A percentile compares a stretch with the other conserved stretches of the same genome.
These are phyloP conservation scores for Trypanosoma rangeli DNA, from an alignment of 208 protist genomes.

Conservation along the genomic window DNA sequence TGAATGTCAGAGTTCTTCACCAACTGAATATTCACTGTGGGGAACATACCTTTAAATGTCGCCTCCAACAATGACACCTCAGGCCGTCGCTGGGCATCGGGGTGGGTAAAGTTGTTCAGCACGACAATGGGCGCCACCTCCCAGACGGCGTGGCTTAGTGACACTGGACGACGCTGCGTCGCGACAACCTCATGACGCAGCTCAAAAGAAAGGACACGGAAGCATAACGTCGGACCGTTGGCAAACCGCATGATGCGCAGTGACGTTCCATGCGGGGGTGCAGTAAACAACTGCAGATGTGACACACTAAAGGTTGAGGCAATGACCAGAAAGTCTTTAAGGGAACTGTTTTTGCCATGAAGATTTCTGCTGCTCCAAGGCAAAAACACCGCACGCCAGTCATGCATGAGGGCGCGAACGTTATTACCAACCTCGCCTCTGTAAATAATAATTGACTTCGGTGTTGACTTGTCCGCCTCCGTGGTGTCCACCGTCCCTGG, in stretches of 20 bases:
- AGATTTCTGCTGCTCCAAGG: slow-evolving; percentile 90
- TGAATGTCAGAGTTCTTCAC: slow-evolving; percentile 83
- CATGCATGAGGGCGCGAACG: slow-evolving; percentile 87
- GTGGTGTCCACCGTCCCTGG: slow-evolving; percentile 83
- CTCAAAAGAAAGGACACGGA: slow-evolving; percentile 89
- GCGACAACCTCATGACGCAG: slow-evolving; percentile 80
- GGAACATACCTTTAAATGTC: slow-evolving; percentile 86
- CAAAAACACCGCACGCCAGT: slow-evolving; percentile 90
- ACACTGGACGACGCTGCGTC: slow-evolving; percentile 64
- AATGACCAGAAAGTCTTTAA: slow-evolving; percentile 87
- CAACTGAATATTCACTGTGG: slow-evolving; percentile 76
- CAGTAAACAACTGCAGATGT: slow-evolving; percentile 88
- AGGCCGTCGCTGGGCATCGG: slow-evolving; percentile 51
- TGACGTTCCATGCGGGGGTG: slow-evolving; percentile 76
- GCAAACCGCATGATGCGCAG: slow-evolving; percentile 91
- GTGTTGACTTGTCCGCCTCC: slow-evolving; percentile 83
- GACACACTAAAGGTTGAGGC: slow-evolving; percentile 81
- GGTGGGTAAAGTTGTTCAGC: slow-evolving; percentile 91
- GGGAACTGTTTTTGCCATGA: slow-evolving; percentile 85
- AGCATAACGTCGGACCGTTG: slow-evolving; percentile 88
- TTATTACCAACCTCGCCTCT: slow-evolving; percentile 77
- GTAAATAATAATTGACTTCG: slow-evolving; percentile 92
- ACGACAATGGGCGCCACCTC: slow-evolving; percentile 88
- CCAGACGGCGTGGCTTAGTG: slow-evolving; percentile 64
- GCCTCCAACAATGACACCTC: slow-evolving; percentile 83